phyloP scores from a whole-genome alignment of 352 stramenopile species.

The Pythium volutum region DNA sequence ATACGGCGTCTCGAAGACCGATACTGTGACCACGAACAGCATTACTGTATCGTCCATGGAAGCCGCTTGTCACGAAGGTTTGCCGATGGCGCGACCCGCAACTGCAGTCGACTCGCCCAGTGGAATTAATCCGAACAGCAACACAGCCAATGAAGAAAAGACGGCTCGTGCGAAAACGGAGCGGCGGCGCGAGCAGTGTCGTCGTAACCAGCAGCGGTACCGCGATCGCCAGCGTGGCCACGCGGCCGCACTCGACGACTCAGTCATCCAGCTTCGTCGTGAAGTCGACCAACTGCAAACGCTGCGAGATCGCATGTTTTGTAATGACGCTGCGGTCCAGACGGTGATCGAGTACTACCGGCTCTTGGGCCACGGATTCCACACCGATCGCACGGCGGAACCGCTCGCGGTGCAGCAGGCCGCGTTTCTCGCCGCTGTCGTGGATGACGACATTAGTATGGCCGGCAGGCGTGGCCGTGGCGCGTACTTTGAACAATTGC shows the following conservation, averaged over 20 bases:
- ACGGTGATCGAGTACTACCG: neutral
- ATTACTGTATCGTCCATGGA: no score
- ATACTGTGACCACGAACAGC: no score
- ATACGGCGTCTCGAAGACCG: no score
- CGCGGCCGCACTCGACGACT: neutral
- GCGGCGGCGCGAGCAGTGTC: conserved; percentile 8
- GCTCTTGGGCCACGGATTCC: neutral
- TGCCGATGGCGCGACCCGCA: no score
- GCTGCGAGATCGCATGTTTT: neutral
- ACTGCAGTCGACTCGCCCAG: no score
- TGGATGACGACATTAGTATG: neutral
- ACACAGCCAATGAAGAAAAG: no score
- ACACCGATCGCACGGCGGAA: neutral
- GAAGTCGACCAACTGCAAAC: neutral
- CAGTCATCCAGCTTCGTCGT: neutral
- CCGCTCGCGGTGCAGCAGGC: no score
- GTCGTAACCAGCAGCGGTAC: conserved; percentile 2
- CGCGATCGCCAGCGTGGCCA: neutral
- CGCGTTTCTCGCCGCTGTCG: neutral
- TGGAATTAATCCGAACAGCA: no score
- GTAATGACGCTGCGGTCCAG: neutral
- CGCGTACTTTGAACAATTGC: neutral
- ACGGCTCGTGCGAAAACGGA: no score
- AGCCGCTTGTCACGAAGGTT: no score
- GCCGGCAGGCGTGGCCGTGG: neutral